Evolutionary conservation across 176 grass and related monocot species (phyloP), one percentile per base, ranked within the genome.

Genomic region (Zoysia pacifica): DNA sequence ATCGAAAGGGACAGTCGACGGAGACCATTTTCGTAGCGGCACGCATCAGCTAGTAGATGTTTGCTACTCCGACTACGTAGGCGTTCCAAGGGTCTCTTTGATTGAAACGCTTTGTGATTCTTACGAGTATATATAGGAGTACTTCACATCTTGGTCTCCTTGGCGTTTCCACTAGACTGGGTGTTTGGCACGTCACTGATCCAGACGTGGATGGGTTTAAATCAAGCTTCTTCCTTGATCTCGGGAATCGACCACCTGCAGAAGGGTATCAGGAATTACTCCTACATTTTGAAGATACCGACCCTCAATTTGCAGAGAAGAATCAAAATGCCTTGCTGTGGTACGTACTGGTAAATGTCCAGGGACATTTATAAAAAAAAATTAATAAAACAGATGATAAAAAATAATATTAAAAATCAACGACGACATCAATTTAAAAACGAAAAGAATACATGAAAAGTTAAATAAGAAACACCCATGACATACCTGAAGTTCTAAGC

Each of bases 51-150:
- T 83, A 85, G 20, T n/a, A n/a, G n/a, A 71, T 47, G 75, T 94
- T 97, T 80, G 94, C 85, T 56, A 98, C 86, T 53, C 85, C 88
- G 61, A 98, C 84, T 13, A 93, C 68, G 49, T 94, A 98, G 8
- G 90, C 84, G 75, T 98, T 98, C 96, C 96, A 98, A 70, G 96
- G 90, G 52, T 94, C 92, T 79, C 78, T 84, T 80, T 98, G 96
- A 42, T 84, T 89, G 70, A 94, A 98, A 37, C 73, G 73, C 62
- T 85, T 67, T 4, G 28, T 28, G 87, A 65, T 67, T 94, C 90
- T 82, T 98, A 81, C 28, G 0, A 28, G 28, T 28, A 28, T 28
- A 28, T 28, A 28, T 28, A 28, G 28, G 28, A 28, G 20, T 94
- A 91, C 81, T 94, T 94, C 48, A 93, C 90, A 82, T 94, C 95